A percentile compares a stretch with the other conserved stretches of the same genome.
Evolutionary conservation across 768 basidiomycete genomes (phyloP).

Genomic region (Mycena kentingensis): DNA sequence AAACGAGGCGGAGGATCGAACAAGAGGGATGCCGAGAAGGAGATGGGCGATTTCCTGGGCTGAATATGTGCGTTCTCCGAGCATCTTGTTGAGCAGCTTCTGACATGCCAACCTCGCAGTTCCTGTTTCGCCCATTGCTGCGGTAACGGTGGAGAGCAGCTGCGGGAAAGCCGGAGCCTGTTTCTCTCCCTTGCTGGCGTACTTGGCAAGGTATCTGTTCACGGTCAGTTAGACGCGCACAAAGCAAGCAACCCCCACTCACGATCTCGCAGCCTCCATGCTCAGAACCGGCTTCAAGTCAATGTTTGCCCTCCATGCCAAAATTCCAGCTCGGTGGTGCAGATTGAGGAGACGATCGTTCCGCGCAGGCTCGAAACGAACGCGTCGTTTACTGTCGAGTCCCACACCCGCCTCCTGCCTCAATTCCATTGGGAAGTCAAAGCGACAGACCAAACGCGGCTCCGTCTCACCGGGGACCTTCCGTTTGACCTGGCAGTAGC

Average conservation of each 20-base stretch:
- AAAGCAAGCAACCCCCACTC: no score
- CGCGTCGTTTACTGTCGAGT: slow-evolving; percentile 11
- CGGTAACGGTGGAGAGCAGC: slow-evolving; percentile 7
- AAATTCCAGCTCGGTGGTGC: slow-evolving; percentile 22
- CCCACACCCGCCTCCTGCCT: slow-evolving; percentile 1
- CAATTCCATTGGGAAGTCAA: slow-evolving; percentile 17
- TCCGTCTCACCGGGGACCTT: slow-evolving; percentile 22
- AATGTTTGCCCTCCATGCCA: slow-evolving; percentile 29
- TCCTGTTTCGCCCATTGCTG: slow-evolving; percentile 1
- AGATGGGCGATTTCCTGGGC: slow-evolving; percentile 28
- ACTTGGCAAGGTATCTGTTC: slow-evolving; percentile 19
- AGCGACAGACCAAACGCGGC: slow-evolving; percentile 20
- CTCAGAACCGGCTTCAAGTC: slow-evolving; percentile 26
- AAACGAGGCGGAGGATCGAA: slow-evolving; percentile 14
- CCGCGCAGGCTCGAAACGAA: slow-evolving; percentile 10
- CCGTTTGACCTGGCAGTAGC: slow-evolving; percentile 26
- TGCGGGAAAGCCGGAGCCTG: slow-evolving; percentile 23
- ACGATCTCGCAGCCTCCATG: slow-evolving; percentile 15
- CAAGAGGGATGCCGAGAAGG: slow-evolving; percentile 23
- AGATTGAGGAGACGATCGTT: slow-evolving; percentile 26
- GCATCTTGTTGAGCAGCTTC: slow-evolving; percentile 27
- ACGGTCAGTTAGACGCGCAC: neutral
- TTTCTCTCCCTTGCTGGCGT: slow-evolving; percentile 15
- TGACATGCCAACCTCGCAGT: slow-evolving; percentile 27
- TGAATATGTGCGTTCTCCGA: slow-evolving; percentile 25